Conservation (phyloP, 2,329 filamentous ascomycete species). For the Colletotrichum godetiae region DNA sequence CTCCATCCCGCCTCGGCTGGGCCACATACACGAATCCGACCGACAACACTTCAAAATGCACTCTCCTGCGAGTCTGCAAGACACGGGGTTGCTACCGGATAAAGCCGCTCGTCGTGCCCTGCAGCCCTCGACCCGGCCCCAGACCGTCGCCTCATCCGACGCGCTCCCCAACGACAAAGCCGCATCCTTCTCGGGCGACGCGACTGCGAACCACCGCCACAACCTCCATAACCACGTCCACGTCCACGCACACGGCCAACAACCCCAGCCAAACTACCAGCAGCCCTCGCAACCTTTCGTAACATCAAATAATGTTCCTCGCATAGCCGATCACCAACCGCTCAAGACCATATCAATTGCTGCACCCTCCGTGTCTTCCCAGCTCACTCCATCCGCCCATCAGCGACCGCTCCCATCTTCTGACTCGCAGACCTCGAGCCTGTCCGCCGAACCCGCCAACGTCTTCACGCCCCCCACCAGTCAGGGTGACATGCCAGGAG, state of each 20-base stretch:
- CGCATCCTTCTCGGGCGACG: slow-evolving; percentile 27
- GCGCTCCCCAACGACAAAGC: slow-evolving; percentile 18
- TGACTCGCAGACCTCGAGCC: slow-evolving; percentile 43
- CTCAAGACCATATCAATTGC: slow-evolving; percentile 39
- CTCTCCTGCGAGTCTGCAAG: neutral
- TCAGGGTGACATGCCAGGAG: slow-evolving; percentile 37
- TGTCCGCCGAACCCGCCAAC: slow-evolving; percentile 42
- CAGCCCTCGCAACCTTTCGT: neutral
- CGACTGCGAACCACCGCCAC: slow-evolving; percentile 32
- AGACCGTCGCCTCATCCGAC: slow-evolving; percentile 3
- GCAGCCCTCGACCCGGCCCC: slow-evolving; percentile 1
- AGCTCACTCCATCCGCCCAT: slow-evolving; percentile 6
- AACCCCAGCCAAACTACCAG: neutral
- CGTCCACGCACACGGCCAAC: neutral
- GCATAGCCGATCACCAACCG: slow-evolving; percentile 31
- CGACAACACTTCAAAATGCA: slow-evolving; percentile 27
- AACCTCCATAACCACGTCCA: neutral
- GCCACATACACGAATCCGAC: slow-evolving; percentile 21
- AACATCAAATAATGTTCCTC: neutral
- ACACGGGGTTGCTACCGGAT: slow-evolving; percentile 15
- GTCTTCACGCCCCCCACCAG: slow-evolving; percentile 44
- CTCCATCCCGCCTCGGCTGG: slow-evolving; percentile 30
- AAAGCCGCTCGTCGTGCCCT: slow-evolving; percentile 18
- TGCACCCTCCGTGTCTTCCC: slow-evolving; percentile 37
- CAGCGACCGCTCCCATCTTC: slow-evolving; percentile 38